Base-by-base conservation (phyloP, 352 stramenopile genomes). In the Thalassiosira ordinaria region DNA sequence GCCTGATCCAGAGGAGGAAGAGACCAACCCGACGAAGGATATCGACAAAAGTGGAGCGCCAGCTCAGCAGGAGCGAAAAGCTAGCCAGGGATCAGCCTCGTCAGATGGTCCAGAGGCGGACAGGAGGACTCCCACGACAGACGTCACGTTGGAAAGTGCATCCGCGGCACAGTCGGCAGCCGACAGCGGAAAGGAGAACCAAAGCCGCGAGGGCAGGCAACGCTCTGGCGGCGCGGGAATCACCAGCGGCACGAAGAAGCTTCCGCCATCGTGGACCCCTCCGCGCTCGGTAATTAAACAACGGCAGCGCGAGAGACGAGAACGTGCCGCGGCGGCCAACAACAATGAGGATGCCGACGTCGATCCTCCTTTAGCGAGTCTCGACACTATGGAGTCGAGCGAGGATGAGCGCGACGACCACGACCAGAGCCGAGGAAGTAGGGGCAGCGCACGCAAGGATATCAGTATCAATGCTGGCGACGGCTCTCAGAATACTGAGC, bases 111-210 rank as follows among this genome's bases (percentile, higher is more conserved):
- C n/a, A n/a, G n/a, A n/a, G n/a, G n/a, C n/a, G n/a, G n/a, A n/a
- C n/a, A n/a, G n/a, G n/a, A n/a, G n/a, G n/a, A n/a, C n/a, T n/a
- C n/a, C n/a, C n/a, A n/a, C n/a, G n/a, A n/a, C n/a, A n/a, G n/a
- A n/a, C n/a, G n/a, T n/a, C n/a, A n/a, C n/a, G n/a, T n/a, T n/a
- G n/a, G n/a, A n/a, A n/a, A n/a, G n/a, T n/a, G n/a, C n/a, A n/a
- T n/a, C n/a, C n/a, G n/a, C n/a, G n/a, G n/a, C 33, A 41, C 5
- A 5, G n/a, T 39, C 18, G 8, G 63, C 59, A n/a, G 47, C 52
- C 20, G 24, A 44, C 27, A 35, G 59, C 7, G 47, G 55, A 16
- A 81, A 78, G 59, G 75, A 84, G 44, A 78, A 78, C 53, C 61
- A 70, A 8, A 61, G 44, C 33, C 39, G 41, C 6, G 33, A 37